Evolutionary conservation across 495 filamentous ascomycete genomes (phyloP).

Genomic region (Staphylotrichum tortipilum): DNA sequence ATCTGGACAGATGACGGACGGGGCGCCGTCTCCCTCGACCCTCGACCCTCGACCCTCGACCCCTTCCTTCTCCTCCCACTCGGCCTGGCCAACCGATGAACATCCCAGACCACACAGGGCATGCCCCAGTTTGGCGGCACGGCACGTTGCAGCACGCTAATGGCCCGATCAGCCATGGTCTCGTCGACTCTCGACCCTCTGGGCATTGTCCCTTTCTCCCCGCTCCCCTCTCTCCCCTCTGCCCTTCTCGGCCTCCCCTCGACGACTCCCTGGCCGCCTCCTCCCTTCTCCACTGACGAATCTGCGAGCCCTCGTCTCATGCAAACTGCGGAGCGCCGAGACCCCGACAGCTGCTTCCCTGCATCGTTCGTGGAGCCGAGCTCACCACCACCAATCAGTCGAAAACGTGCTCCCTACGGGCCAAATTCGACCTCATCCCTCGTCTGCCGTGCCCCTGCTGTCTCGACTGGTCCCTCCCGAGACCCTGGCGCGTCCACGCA

Average conservation of each 20-base stretch:
- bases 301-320: not conserved
- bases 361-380: slow-evolving; percentile 13
- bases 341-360: slow-evolving; percentile 2
- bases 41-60: too few relatives aligned
- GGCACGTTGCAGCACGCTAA: slow-evolving; percentile 7
- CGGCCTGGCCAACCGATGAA: too few relatives aligned
- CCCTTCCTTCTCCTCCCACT: too few relatives aligned
- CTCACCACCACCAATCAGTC: slow-evolving; percentile 25
- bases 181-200: too few relatives aligned
- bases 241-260: too few relatives aligned
- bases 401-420: slow-evolving; percentile 27
- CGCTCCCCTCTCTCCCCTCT: too few relatives aligned
- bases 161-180: not conserved
- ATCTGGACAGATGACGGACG: too few relatives aligned
- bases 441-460: not conserved
- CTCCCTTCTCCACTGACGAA: too few relatives aligned
- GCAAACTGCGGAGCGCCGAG: not conserved
- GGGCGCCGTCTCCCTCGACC: too few relatives aligned
- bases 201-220: too few relatives aligned
- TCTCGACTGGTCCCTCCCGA: not conserved
- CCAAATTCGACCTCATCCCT: not conserved
- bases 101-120: too few relatives aligned
- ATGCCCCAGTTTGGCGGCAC: not conserved
- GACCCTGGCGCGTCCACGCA: not conserved
- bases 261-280: too few relatives aligned